phyloP scores from a whole-genome alignment of 176 grass and related monocot genomes.

The Avena sativa region DNA sequence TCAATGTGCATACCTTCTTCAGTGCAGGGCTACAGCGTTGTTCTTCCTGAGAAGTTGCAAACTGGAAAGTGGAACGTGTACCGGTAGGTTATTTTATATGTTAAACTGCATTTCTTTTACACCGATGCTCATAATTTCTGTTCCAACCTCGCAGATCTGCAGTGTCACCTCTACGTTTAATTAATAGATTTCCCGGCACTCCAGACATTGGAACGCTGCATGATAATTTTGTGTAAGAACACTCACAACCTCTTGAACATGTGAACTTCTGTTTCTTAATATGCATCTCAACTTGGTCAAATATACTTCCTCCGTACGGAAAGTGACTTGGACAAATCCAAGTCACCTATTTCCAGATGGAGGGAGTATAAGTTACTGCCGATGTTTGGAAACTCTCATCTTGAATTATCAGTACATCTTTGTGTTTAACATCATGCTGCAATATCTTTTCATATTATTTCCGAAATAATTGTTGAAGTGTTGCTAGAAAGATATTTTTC shows the following conservation, averaged over 20 bases:
- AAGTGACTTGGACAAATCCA: no score
- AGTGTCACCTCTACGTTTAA: slow-evolving; percentile 66
- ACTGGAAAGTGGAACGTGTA: slow-evolving; percentile 99
- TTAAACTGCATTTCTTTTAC: slow-evolving; percentile 1
- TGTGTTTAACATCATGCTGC: not conserved
- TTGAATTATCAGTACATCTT: not conserved
- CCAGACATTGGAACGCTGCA: slow-evolving; percentile 82
- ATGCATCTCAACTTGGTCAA: not conserved
- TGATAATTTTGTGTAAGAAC: slow-evolving; percentile 93
- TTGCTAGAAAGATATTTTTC: not conserved
- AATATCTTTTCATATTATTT: not conserved
- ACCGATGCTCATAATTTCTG: slow-evolving; percentile 31
- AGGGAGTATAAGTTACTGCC: not conserved
- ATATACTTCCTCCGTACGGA: not conserved
- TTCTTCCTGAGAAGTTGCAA: slow-evolving; percentile 94
- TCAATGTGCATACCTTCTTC: slow-evolving; percentile 37
- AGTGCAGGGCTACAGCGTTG: slow-evolving; percentile 85
- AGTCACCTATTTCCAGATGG: no score
- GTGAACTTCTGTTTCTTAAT: not conserved
- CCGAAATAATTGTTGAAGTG: not conserved
- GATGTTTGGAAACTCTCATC: not conserved
- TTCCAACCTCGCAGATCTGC: slow-evolving; percentile 63
- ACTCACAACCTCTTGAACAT: not conserved
- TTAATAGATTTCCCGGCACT: slow-evolving; percentile 56
- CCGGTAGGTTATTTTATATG: slow-evolving; percentile 56